Percentiles rank a stretch among this genome's conserved stretches.
Evolutionary conservation across 805 yeast species (phyloP).

Genomic region (Sugiyamaella mastotermitis): DNA sequence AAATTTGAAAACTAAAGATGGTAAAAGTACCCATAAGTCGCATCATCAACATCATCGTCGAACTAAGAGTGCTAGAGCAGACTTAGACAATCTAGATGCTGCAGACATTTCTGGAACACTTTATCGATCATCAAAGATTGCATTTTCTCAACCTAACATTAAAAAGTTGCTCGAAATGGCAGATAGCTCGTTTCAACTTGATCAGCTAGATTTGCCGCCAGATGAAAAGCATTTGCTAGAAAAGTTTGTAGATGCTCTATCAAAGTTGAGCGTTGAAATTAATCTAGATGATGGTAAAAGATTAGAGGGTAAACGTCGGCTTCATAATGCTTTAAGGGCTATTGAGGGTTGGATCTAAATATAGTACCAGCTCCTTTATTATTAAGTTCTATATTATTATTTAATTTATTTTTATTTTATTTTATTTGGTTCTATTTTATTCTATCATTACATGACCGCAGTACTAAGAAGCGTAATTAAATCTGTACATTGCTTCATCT

Average conservation of each 20-base stretch:
- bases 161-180: constrained; percentile 24
- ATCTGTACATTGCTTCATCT: constrained; percentile 22
- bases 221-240: constrained; percentile 78
- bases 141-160: constrained; percentile 22
- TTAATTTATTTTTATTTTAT: too few species aligned
- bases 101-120: too few species aligned
- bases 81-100: too few species aligned
- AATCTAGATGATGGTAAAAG: constrained; percentile 76
- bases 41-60: background rate
- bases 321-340: constrained; percentile 77
- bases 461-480: constrained; percentile 8
- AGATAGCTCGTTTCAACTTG: constrained; percentile 46
- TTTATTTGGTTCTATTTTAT: too few species aligned
- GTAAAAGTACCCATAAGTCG: too few species aligned
- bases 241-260: constrained; percentile 76
- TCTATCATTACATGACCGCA: constrained; percentile 9
- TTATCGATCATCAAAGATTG: too few species aligned
- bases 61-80: background rate
- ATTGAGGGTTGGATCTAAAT: constrained; percentile 67
- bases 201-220: constrained; percentile 61
- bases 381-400: too few species aligned
- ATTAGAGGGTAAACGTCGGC: constrained; percentile 70
- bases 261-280: constrained; percentile 86
- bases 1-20: too few species aligned
- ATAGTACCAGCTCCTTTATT: constrained; percentile 6